phyloP scores from a whole-genome alignment of 164 flowering plant species.

The Magnolia officinalis region DNA sequence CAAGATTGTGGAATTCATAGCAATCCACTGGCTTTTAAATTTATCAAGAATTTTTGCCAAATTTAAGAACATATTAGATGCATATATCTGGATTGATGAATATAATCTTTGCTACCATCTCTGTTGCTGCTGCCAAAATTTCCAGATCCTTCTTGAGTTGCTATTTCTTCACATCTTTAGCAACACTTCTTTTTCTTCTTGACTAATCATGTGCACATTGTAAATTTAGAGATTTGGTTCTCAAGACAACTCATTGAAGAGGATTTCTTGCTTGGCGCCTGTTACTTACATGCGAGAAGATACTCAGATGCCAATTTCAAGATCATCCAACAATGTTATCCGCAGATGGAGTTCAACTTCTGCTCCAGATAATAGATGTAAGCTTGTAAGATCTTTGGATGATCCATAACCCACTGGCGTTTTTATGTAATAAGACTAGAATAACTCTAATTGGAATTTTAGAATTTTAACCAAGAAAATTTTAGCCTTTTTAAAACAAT shows the following conservation, averaged over 20 bases:
- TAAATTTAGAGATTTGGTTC: slow-evolving; percentile 63
- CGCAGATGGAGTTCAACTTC: slow-evolving; percentile 67
- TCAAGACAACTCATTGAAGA: slow-evolving; percentile 65
- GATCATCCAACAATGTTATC: slow-evolving; percentile 47
- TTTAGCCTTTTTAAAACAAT: too few species aligned
- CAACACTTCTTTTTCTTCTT: neutral
- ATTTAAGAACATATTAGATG: too few species aligned
- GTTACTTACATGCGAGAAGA: slow-evolving; percentile 53
- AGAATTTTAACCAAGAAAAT: too few species aligned
- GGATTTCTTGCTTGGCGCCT: slow-evolving; percentile 50
- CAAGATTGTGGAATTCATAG: too few species aligned
- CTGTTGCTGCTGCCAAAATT: too few species aligned
- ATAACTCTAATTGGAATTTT: too few species aligned
- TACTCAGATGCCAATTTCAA: slow-evolving; percentile 49
- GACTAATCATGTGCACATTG: slow-evolving; percentile 6
- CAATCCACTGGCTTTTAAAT: too few species aligned
- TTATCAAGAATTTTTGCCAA: too few species aligned
- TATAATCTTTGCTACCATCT: too few species aligned
- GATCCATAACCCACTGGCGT: neutral
- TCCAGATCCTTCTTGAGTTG: too few species aligned
- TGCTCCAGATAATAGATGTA: slow-evolving; percentile 56
- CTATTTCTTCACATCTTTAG: neutral
- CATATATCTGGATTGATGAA: too few species aligned
- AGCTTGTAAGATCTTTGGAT: slow-evolving; percentile 4
- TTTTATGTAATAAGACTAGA: too few species aligned